Base-by-base conservation (phyloP, 108 stramenopile genomes). In the Conticribra guillardii region DNA sequence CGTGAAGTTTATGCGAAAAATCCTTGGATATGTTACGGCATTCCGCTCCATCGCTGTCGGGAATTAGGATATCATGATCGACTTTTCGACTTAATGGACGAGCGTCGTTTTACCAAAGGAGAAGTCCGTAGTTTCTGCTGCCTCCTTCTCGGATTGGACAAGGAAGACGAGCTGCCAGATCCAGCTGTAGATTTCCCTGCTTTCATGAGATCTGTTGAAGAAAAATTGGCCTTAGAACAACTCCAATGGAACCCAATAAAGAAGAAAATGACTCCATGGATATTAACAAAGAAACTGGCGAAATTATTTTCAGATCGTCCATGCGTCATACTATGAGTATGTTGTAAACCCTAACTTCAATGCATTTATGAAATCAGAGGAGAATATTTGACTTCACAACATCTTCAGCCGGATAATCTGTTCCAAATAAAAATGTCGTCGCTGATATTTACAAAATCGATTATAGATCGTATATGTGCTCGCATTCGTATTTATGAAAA, bases 31-130 rank as follows among this genome's bases (percentile, higher is more conserved):
- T 83, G 71, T 26, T 95, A 95, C 71, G 79, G 71, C 0, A 37
- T 89, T 46, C 69, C 86, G 0, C 54, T 95, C 16, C 94, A 95
- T 63, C 47, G 83, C 24, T 63, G 82, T 24, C 73, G 94, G 30
- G 94, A 95, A 55, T 51, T 88, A 46, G 94, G 94, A 15, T 77
- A 72, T 16, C 76, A 79, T 41, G 74, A 83, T 46, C 67, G 85
- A 49, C 51, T 89, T 4, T 87, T 96, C 60, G 90, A 88, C 46
- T 48, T 91, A 51, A 66, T 94, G 37, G 92, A 94, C 60, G 91
- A 96, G 54, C 57, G 88, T 17, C 69, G 77, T 2, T 64, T 94
- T 46, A 84, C 80, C n/a, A 66, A 54, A 32, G 71, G 68, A 41
- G 93, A 94, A 69, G 53, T 88, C 4, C 68, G 85, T 30, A 73